A percentile compares a stretch with the other conserved stretches of the same genome.
phyloP scores from a whole-genome alignment of 208 protist genomes.

The Trypanosoma theileri region DNA sequence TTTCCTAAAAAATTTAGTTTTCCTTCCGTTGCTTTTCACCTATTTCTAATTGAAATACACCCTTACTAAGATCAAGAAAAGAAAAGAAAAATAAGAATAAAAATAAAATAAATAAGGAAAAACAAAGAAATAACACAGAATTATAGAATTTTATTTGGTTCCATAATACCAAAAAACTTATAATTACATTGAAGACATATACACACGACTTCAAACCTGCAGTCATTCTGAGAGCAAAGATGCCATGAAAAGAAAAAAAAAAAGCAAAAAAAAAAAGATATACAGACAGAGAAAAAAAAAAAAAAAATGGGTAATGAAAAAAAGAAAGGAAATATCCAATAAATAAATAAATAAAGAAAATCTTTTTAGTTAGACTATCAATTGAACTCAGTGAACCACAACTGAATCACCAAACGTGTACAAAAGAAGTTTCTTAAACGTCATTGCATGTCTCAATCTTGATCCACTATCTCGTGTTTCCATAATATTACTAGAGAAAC shows the following conservation, averaged over 20 bases:
- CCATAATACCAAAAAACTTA: no score
- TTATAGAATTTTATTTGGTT: no score
- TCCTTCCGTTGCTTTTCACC: no score
- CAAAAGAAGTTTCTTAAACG: slow-evolving; percentile 30
- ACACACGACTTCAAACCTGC: no score
- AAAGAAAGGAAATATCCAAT: background rate
- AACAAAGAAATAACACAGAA: no score
- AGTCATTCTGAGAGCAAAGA: background rate
- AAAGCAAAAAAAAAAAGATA: slow-evolving; percentile 28
- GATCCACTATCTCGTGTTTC: background rate
- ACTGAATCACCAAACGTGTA: slow-evolving; percentile 38
- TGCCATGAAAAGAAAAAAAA: slow-evolving; percentile 4
- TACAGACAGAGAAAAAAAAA: slow-evolving; percentile 1
- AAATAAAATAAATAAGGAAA: no score
- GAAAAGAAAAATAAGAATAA: no score
- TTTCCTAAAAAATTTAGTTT: no score
- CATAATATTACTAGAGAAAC: slow-evolving; percentile 21
- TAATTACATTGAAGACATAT: background rate
- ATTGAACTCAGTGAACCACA: slow-evolving; percentile 24
- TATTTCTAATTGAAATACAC: no score
- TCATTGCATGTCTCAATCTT: slow-evolving; percentile 1
- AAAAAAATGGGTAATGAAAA: slow-evolving; percentile 5
- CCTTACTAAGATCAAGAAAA: no score
- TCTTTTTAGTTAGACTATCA: background rate
- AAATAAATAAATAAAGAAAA: slow-evolving; percentile 19